These are phyloP conservation scores for Allium sativum DNA, from an alignment of 106 monocot species.

Conservation along the genomic window DNA sequence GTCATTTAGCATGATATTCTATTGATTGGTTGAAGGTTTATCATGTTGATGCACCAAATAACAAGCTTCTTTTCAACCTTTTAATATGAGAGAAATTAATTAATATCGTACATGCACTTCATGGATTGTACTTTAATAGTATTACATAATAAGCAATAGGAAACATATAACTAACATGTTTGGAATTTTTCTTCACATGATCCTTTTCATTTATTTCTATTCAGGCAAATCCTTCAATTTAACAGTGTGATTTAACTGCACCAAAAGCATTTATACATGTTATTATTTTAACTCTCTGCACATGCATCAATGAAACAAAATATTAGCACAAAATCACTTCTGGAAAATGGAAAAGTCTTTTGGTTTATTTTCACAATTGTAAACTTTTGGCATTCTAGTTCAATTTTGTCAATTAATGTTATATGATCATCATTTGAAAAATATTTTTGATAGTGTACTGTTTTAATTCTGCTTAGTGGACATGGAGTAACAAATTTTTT, in stretches of 20 bases:
- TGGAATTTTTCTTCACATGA: too few relatives aligned
- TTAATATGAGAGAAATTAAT: neutral
- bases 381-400: too few relatives aligned
- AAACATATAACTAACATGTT: too few relatives aligned
- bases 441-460: too few relatives aligned
- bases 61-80: neutral
- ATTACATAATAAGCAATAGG: too few relatives aligned
- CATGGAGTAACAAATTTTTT: too few relatives aligned
- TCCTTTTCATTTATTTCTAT: constrained; percentile 15
- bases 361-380: constrained; percentile 1
- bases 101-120: neutral
- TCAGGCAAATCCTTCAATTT: constrained; percentile 21
- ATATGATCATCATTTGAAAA: too few relatives aligned
- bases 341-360: neutral
- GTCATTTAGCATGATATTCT: neutral
- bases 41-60: neutral
- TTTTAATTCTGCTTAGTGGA: too few relatives aligned
- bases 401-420: too few relatives aligned
- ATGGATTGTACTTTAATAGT: too few relatives aligned
- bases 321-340: neutral
- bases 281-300: constrained; percentile 19
- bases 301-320: neutral
- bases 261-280: constrained; percentile 31
- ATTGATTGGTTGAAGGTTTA: constrained; percentile 2
- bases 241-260: constrained; percentile 4